Conservation (phyloP, 345 rosid genomes). For the Eutrema yunnanense region DNA sequence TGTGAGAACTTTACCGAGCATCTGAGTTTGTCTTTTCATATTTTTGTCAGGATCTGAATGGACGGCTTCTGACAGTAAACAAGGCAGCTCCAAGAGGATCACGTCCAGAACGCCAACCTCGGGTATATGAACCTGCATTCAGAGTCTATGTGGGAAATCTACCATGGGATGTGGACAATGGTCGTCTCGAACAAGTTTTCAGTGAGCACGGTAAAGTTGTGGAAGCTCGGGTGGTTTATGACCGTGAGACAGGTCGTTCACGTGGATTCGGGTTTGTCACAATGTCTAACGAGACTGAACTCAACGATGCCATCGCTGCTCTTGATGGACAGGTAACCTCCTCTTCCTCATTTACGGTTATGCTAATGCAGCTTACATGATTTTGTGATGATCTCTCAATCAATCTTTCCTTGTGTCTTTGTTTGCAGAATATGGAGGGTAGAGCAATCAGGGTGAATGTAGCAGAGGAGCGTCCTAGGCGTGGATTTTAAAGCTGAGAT, state of each 20-base stretch:
- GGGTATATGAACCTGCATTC: slow-evolving; percentile 40
- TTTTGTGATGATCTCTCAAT: background rate
- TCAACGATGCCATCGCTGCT: slow-evolving; percentile 85
- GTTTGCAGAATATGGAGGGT: slow-evolving; percentile 75
- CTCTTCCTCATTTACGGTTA: background rate
- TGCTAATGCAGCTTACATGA: background rate
- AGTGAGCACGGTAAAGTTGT: slow-evolving; percentile 88
- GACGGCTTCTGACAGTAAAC: slow-evolving; percentile 73
- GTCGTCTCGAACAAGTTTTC: slow-evolving; percentile 72
- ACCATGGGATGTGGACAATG: slow-evolving; percentile 76
- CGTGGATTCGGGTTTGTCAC: slow-evolving; percentile 95
- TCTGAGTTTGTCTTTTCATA: background rate
- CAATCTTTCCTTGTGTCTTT: background rate
- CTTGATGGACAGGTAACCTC: slow-evolving; percentile 80
- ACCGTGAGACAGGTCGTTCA: slow-evolving; percentile 88
- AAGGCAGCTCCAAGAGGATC: slow-evolving; percentile 88
- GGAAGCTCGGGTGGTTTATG: slow-evolving; percentile 70
- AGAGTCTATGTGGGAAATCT: slow-evolving; percentile 82
- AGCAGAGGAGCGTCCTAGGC: slow-evolving; percentile 78
- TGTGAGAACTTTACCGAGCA: background rate
- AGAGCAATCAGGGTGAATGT: slow-evolving; percentile 85
- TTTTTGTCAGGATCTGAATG: slow-evolving; percentile 54
- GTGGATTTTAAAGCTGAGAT: slow-evolving; percentile 42
- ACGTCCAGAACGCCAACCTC: slow-evolving; percentile 56
- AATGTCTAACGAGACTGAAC: slow-evolving; percentile 66